Conservation (phyloP, 371 early-diverging fungal genomes). For the Mortierella sp. region DNA sequence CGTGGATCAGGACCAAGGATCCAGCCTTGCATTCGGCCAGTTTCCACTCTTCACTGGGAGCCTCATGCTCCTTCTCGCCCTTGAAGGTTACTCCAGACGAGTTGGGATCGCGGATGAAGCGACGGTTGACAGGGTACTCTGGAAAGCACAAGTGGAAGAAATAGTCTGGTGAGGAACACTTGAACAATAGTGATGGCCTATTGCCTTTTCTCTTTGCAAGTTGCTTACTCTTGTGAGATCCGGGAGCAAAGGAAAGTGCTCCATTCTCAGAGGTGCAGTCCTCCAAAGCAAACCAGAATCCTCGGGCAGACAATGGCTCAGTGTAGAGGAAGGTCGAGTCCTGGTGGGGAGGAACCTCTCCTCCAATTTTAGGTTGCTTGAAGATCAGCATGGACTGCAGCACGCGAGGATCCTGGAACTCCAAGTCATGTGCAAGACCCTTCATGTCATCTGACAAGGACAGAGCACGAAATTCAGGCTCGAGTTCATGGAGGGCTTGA, state of each 20-base stretch:
- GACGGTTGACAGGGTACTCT: conserved; percentile 72
- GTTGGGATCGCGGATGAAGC: conserved; percentile 77
- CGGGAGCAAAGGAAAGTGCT: conserved; percentile 88
- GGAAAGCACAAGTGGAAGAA: neutral
- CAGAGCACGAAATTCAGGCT: conserved; percentile 76
- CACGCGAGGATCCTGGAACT: conserved; percentile 77
- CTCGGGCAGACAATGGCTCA: conserved; percentile 83
- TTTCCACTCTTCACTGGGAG: conserved; percentile 30
- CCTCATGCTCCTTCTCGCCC: conserved; percentile 58
- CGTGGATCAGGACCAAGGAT: conserved; percentile 90
- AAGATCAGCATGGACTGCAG: conserved; percentile 95
- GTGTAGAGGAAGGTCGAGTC: conserved; percentile 95
- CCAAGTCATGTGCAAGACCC: conserved; percentile 69
- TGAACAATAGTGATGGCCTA: neutral
- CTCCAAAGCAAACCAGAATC: conserved; percentile 95
- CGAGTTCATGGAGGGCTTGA: conserved; percentile 78
- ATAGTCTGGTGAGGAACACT: neutral
- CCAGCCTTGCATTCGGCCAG: conserved; percentile 57
- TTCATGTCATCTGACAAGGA: conserved; percentile 66
- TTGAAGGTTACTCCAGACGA: conserved; percentile 68
- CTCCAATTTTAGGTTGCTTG: conserved; percentile 86
- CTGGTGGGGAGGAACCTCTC: conserved; percentile 81
- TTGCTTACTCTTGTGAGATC: conserved; percentile 79
- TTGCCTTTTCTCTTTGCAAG: neutral
- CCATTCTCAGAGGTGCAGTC: conserved; percentile 92